These are phyloP conservation scores for Solanum appendiculatum DNA, from an alignment of 257 asterid genomes.

Conservation along the genomic window DNA sequence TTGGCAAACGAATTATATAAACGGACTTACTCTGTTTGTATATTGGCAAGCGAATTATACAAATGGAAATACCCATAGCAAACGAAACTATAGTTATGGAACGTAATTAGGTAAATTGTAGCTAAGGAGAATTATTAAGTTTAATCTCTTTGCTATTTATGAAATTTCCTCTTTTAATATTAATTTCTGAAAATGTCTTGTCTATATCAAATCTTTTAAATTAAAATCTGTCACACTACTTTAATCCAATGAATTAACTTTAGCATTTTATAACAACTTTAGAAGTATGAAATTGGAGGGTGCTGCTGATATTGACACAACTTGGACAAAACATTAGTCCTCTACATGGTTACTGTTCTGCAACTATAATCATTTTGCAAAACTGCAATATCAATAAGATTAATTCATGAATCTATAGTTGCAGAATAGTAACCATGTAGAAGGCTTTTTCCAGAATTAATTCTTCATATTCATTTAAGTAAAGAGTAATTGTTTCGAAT, in stretches of 20 bases:
- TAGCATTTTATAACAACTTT: not conserved
- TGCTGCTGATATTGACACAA: not conserved
- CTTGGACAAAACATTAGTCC: not conserved
- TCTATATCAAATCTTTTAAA: not conserved
- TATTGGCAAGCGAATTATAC: no score
- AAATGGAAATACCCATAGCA: no score
- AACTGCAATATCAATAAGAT: not conserved
- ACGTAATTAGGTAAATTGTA: no score
- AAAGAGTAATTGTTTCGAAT: no score
- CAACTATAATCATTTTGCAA: no score
- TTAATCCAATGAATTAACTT: not conserved
- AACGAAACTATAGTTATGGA: no score
- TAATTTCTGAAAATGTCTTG: not conserved
- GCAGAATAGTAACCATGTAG: not conserved
- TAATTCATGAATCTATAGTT: not conserved
- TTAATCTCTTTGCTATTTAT: no score
- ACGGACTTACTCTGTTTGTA: no score
- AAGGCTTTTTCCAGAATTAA: not conserved
- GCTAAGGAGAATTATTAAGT: no score
- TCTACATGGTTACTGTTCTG: not conserved
- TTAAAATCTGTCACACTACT: not conserved
- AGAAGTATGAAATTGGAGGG: not conserved
- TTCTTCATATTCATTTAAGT: no score
- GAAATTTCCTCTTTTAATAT: no score
- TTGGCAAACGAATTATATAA: no score